Evolutionary conservation across 2,329 filamentous ascomycete genomes (phyloP), one percentile per base, ranked within the genome.

Genomic region (Penicillium verrucosum): DNA sequence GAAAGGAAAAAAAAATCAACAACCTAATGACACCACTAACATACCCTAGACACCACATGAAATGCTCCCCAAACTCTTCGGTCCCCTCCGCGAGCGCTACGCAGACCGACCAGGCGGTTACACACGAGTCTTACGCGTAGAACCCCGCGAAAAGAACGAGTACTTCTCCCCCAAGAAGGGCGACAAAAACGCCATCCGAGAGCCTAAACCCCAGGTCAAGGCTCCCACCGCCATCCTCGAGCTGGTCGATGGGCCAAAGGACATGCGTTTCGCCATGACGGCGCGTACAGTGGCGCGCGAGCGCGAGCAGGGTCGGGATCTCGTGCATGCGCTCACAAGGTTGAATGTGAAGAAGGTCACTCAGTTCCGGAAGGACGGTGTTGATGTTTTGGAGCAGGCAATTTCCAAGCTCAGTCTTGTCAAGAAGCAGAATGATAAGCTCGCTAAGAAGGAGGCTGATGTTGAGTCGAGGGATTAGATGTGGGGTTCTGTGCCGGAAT

Each of bases 221-320:
- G 93, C 90, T 9, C 85, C 87, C 61, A 92, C 89, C 34, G 93
- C 94, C 23, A 92, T 99, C 62, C 86, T 99, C 46, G 92, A 97
- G 77, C 84, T 99, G 32, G 92, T 99, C 60, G 94, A 99, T 75
- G 92, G 93, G 36, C 91, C 92, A 34, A 89, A 88, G 73, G 94
- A 99, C 76, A 90, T 96, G 80, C 89, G 92, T 34, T 97, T 97
- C 77, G 90, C 91, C 68, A 87, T 97, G 84, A 96, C 92, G 3
- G 94, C 94, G 27, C 89, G 89, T 66, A 87, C 90, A 0, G 81
- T 97, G 7, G 90, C 90, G 42, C 82, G 86, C 29, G 71, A 81
- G 57, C 77, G 81, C 2, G 66, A 69, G 14, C 71, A 77, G 58
- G 76, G 85, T 14, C 81, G 85, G 38, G 80, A 83, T 50, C 72